phyloP scores from a whole-genome alignment of 352 stramenopile genomes.

The Phytopythium oedochilum region DNA sequence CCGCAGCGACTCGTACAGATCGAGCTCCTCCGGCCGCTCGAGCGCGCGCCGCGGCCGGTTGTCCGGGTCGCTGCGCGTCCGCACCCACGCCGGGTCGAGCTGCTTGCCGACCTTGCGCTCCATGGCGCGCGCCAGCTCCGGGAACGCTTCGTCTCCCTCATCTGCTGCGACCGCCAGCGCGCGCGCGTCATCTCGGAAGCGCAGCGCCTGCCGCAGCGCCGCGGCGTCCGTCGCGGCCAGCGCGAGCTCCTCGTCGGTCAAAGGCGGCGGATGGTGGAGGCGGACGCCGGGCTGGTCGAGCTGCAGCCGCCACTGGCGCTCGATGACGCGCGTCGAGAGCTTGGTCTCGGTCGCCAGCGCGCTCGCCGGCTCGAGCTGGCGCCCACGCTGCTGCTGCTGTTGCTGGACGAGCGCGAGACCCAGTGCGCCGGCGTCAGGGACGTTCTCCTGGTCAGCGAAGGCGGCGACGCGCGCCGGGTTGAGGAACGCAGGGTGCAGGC shows the following conservation, averaged over 20 bases:
- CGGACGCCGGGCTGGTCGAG: constrained; percentile 8
- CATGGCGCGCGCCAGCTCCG: constrained; percentile 37
- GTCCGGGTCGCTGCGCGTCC: constrained; percentile 38
- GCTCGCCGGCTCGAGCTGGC: neutral
- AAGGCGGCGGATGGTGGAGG: constrained; percentile 2
- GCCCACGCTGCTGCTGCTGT: constrained; percentile 1
- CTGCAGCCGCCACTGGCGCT: constrained; percentile 26
- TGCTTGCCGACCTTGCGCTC: constrained; percentile 64
- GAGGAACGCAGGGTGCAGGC: constrained; percentile 51
- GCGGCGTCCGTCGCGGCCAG: constrained; percentile 55
- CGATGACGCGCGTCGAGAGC: constrained; percentile 38
- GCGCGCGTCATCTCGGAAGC: neutral
- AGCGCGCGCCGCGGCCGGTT: constrained; percentile 42
- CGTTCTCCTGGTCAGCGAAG: constrained; percentile 20
- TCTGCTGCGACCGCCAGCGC: neutral
- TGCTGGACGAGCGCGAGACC: neutral
- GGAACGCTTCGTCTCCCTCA: constrained; percentile 4
- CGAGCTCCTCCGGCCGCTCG: constrained; percentile 40
- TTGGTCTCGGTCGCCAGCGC: constrained; percentile 19
- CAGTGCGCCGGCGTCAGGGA: neutral
- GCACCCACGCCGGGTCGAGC: constrained; percentile 55
- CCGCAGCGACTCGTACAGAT: constrained; percentile 45
- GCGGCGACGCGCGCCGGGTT: constrained; percentile 35
- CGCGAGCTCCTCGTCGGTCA: constrained; percentile 30
- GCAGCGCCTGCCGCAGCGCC: constrained; percentile 8